Evolutionary conservation across 2,329 filamentous ascomycete species (phyloP), one percentile per base, ranked within the genome.

Genomic region (Bisporella sp.): DNA sequence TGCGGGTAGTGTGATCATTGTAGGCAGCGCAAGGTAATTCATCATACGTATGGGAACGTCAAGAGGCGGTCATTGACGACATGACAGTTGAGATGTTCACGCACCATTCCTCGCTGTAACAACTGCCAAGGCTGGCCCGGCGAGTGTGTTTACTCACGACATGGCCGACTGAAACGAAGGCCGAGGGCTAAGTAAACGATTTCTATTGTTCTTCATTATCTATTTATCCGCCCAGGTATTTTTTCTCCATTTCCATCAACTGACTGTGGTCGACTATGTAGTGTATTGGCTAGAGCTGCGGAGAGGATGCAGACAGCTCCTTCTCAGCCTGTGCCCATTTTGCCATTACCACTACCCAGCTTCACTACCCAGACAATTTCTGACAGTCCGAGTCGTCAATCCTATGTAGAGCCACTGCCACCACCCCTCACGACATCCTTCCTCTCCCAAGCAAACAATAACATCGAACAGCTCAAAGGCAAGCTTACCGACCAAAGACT

Each of bases 61-160:
- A 21, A 21, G 21, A 21, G 21, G 21, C 21, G 21, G 21, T 21
- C 21, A 21, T 21, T 21, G 21, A 21, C 21, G 21, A 21, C 21
- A 21, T 21, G 21, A 39, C 41, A 54, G 49, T 32, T 54, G 13
- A 32, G 31, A 40, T 57, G 54, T 37, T 57, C 54, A 13, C 50
- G 54, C 39, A 53, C 53, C 35, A 42, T 51, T 11, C 50, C 53
- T 3, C 33, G 41, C 32, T 57, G 54, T 48, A 29, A 33, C 28
- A 53, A 53, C 21, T 57, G 53, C 31, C 41, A 40, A 12, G 33
- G 30, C 12, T 47, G 45, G 39, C 43, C 37, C 30, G 50, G 52
- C 9, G 33, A 47, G 35, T 57, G 54, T 28, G 43, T 46, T 33
- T 57, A 57, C 33, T 55, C 52, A 12, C 43, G 53, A 29, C 47